Evolutionary conservation across 2,329 filamentous ascomycete genomes (phyloP).

Genomic region (Xylariales sp.): DNA sequence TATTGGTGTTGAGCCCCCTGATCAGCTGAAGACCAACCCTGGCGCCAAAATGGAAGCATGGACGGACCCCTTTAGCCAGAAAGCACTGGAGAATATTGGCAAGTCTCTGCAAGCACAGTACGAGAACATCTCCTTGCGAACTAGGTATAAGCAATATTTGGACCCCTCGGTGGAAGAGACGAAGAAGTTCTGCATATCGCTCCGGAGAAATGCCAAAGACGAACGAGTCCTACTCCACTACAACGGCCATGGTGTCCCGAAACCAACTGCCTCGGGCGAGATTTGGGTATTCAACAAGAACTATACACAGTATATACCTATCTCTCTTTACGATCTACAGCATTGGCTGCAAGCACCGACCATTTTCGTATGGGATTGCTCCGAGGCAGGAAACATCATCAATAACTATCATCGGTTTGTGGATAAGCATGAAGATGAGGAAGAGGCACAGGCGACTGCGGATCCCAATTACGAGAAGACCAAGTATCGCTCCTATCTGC

Average conservation of each 20-base stretch:
- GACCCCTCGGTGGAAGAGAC: slow-evolving; percentile 97
- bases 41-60: slow-evolving; percentile 94
- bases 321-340: slow-evolving; percentile 91
- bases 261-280: slow-evolving; percentile 91
- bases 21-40: slow-evolving; percentile 92
- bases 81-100: slow-evolving; percentile 89
- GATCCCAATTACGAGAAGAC: slow-evolving; percentile 84
- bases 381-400: slow-evolving; percentile 91
- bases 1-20: slow-evolving; percentile 94
- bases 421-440: slow-evolving; percentile 90
- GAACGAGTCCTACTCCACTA: slow-evolving; percentile 97
- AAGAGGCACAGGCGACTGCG: slow-evolving; percentile 67
- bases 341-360: slow-evolving; percentile 94
- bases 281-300: slow-evolving; percentile 99
- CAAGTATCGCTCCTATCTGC: slow-evolving; percentile 66
- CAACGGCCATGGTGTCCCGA: slow-evolving; percentile 95
- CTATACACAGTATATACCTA: slow-evolving; percentile 97
- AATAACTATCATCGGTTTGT: slow-evolving; percentile 92
- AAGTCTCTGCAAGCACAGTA: slow-evolving; percentile 96
- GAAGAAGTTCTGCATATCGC: slow-evolving; percentile 88
- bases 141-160: slow-evolving; percentile 94
- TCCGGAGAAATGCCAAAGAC: slow-evolving; percentile 89
- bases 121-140: slow-evolving; percentile 88
- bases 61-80: slow-evolving; percentile 85
- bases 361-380: slow-evolving; percentile 97